phyloP scores from a whole-genome alignment of 2,329 filamentous ascomycete genomes.

The Pestalotiopsis sp. region DNA sequence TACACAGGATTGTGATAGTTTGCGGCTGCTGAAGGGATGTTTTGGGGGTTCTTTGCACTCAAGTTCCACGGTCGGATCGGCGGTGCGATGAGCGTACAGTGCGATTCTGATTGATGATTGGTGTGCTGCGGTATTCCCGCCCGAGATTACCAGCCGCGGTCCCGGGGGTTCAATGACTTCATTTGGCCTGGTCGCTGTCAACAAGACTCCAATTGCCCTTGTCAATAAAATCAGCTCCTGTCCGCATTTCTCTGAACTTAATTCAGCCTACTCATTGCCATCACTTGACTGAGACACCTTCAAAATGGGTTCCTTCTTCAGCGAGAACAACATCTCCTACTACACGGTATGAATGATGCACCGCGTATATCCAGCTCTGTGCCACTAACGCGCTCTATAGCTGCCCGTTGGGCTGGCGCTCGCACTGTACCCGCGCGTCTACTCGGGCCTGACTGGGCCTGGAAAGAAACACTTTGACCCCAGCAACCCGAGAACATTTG shows the following conservation, averaged over 20 bases:
- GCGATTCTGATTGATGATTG: not conserved
- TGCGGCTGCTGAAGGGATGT: not conserved
- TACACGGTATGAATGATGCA: constrained; percentile 26
- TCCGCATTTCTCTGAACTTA: not conserved
- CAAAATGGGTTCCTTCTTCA: constrained; percentile 28
- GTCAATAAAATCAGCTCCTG: not conserved
- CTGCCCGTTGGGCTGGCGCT: constrained; percentile 28
- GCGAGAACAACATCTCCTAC: constrained; percentile 34
- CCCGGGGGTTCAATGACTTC: not conserved
- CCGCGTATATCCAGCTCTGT: not conserved
- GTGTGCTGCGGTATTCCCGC: not conserved
- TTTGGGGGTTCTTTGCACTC: not conserved
- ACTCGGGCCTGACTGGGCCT: constrained; percentile 31
- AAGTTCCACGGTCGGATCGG: not conserved
- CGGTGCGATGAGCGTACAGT: not conserved
- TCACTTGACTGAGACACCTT: not conserved
- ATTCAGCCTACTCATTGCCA: not conserved
- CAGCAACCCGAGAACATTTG: constrained; percentile 27
- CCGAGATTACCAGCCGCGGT: not conserved
- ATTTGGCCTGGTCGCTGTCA: not conserved
- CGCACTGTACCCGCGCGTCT: constrained; percentile 26
- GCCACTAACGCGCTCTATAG: constrained; percentile 19
- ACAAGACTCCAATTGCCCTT: not conserved
- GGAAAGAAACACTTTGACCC: constrained; percentile 30
- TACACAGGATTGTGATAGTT: not conserved